Evolutionary conservation across 352 stramenopile species (phyloP).

Genomic region (Pythium brassicae): DNA sequence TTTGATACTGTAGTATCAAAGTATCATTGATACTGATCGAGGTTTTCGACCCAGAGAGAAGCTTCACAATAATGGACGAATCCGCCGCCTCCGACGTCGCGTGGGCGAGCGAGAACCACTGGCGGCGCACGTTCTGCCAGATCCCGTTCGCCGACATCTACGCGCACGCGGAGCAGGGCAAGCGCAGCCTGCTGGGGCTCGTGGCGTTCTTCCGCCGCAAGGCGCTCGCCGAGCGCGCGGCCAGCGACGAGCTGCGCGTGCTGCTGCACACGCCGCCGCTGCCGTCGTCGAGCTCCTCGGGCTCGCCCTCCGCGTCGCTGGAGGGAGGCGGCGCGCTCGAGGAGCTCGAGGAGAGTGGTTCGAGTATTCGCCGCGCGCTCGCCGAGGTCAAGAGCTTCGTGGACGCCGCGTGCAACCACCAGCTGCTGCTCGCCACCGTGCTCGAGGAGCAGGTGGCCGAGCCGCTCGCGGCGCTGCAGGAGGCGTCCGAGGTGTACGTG

Average conservation of each 20-base stretch:
- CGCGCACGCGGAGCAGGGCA: constrained; percentile 71
- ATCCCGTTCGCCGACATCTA: constrained; percentile 78
- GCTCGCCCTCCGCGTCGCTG: too few species aligned
- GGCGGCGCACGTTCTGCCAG: constrained; percentile 84
- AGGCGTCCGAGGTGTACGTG: constrained; percentile 74
- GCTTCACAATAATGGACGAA: background rate
- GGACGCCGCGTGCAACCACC: constrained; percentile 55
- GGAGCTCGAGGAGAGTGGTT: constrained; percentile 61
- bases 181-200: constrained; percentile 64
- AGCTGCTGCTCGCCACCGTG: constrained; percentile 68
- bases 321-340: constrained; percentile 31
- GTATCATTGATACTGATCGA: too few species aligned
- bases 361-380: constrained; percentile 56
- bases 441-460: constrained; percentile 80
- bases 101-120: constrained; percentile 71
- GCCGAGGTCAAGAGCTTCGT: constrained; percentile 60
- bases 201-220: constrained; percentile 72
- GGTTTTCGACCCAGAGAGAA: background rate
- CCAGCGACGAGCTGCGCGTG: constrained; percentile 57
- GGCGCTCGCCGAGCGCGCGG: constrained; percentile 51
- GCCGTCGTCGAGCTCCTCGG: constrained; percentile 1
- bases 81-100: constrained; percentile 11
- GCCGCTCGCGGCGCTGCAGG: constrained; percentile 72
- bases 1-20: too few species aligned
- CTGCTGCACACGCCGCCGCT: constrained; percentile 28